Conservation (phyloP, 1,284 basidiomycete species). For the Ceratobasidium sp. region DNA sequence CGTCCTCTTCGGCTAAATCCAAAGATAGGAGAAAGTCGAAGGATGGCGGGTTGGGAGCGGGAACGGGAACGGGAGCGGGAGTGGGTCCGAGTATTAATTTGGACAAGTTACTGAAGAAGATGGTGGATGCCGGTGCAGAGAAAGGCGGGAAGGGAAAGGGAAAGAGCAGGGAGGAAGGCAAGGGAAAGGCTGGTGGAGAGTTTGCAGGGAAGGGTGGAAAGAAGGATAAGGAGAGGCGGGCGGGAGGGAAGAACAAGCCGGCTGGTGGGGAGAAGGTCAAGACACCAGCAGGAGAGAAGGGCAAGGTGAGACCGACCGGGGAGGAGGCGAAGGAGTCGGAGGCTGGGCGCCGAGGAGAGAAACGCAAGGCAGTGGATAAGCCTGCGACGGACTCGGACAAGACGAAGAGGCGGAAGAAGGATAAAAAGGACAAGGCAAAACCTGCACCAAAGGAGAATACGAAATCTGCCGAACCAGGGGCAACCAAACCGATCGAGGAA, state of each 20-base stretch:
- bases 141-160: constrained; percentile 39
- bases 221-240: constrained; percentile 46
- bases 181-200: constrained; percentile 43
- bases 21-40: background rate
- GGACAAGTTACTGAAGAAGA: constrained; percentile 75
- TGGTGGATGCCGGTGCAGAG: constrained; percentile 48
- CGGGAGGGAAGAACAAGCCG: constrained; percentile 44
- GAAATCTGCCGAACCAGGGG: background rate
- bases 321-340: constrained; percentile 47
- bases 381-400: background rate
- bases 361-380: constrained; percentile 1
- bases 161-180: constrained; percentile 36
- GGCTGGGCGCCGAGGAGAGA: constrained; percentile 3
- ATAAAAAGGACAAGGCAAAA: constrained; percentile 4
- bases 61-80: background rate
- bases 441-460: constrained; percentile 10
- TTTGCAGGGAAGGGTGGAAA: constrained; percentile 43
- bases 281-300: constrained; percentile 20
- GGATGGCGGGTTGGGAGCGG: background rate
- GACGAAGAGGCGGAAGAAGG: constrained; percentile 38
- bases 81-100: constrained; percentile 47
- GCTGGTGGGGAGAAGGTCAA: background rate
- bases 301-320: constrained; percentile 47
- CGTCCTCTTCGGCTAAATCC: background rate
- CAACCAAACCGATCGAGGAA: constrained; percentile 1